Percentiles rank a stretch among this genome's conserved stretches.
Evolutionary conservation across 1,139 yeast genomes (phyloP).

Genomic region (Suhomyces bokatorum): DNA sequence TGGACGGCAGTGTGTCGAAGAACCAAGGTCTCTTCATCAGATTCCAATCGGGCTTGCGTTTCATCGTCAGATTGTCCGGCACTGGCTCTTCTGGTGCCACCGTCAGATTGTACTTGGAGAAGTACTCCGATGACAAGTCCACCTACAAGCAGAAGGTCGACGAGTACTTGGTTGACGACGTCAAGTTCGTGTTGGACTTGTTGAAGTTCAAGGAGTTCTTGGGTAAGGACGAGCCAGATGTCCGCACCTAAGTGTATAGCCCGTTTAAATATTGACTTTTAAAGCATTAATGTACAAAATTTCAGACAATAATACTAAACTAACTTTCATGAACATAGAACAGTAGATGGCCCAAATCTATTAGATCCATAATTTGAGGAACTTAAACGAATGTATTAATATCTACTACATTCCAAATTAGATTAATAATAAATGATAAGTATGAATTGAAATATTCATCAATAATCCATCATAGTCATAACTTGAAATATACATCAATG

Average conservation of each 20-base stretch:
- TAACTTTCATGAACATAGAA: no score
- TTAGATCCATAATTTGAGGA: no score
- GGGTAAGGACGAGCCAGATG: conserved; percentile 88
- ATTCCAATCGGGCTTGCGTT: conserved; percentile 78
- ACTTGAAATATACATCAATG: no score
- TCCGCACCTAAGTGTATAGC: conserved; percentile 55
- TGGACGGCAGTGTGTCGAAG: conserved; percentile 88
- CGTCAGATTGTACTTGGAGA: conserved; percentile 87
- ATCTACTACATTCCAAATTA: no score
- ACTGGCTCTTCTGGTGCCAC: conserved; percentile 99
- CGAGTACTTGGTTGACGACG: conserved; percentile 63
- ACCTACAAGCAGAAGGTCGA: conserved; percentile 60
- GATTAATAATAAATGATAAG: no score
- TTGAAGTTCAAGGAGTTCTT: conserved; percentile 72
- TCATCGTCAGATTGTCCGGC: conserved; percentile 91
- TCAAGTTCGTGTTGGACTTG: conserved; percentile 62
- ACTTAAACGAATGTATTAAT: no score
- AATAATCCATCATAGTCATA: no score
- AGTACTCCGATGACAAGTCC: conserved; percentile 64
- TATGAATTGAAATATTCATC: no score
- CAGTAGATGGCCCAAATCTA: no score
- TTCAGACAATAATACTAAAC: no score
- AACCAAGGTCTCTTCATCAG: conserved; percentile 91
- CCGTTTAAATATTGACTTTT: no score
- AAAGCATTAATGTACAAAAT: no score